phyloP scores from a whole-genome alignment of 805 yeast genomes.

The Suhomyces prunicola region DNA sequence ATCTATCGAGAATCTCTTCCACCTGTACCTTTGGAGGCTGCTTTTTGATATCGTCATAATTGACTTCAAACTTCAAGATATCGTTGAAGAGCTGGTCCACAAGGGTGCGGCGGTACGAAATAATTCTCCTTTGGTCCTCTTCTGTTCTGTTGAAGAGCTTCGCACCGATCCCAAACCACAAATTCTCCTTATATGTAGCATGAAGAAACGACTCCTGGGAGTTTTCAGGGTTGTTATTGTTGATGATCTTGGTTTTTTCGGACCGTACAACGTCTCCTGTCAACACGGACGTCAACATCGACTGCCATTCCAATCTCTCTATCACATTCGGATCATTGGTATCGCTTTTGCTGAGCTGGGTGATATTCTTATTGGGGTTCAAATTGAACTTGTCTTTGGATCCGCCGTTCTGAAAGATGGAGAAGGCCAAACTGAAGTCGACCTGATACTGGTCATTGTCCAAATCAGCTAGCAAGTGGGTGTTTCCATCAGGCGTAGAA shows the following conservation, averaged over 20 bases:
- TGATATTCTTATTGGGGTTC: conserved; percentile 29
- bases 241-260: conserved; percentile 76
- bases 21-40: conserved; percentile 47
- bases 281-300: conserved; percentile 83
- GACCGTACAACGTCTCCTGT: conserved; percentile 93
- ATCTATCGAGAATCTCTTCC: conserved; percentile 51
- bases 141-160: conserved; percentile 76
- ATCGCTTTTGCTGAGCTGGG: conserved; percentile 36
- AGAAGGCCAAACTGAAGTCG: conserved; percentile 41
- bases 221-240: conserved; percentile 38
- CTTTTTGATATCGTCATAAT: conserved; percentile 32
- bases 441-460: conserved; percentile 47
- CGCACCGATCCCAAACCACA: conserved; percentile 88
- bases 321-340: conserved; percentile 48
- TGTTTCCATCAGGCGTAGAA: conserved; percentile 29
- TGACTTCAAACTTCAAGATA: conserved; percentile 59
- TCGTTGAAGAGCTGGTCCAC: conserved; percentile 74
- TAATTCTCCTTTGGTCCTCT: conserved; percentile 70
- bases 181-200: conserved; percentile 60
- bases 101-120: conserved; percentile 64
- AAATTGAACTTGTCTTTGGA: conserved; percentile 9
- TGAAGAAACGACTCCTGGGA: conserved; percentile 48
- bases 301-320: conserved; percentile 93
- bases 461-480: conserved; percentile 35
- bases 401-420: conserved; percentile 27